Conservation (phyloP, 2,329 filamentous ascomycete species). For the Penicillium concentricum region DNA sequence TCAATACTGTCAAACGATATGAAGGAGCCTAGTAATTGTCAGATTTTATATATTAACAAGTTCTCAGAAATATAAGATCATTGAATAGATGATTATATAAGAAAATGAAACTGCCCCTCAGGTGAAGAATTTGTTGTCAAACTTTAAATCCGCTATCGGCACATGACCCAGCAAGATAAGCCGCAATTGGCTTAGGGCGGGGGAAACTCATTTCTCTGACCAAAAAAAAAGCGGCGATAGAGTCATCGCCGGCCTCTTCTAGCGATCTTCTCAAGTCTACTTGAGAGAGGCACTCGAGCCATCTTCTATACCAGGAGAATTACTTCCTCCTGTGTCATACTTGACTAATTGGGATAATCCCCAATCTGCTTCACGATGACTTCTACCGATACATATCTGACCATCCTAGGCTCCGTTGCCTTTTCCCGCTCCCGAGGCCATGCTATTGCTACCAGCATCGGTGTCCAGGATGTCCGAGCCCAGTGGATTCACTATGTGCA, state of each 20-base stretch:
- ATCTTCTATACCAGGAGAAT: conserved; percentile 20
- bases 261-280: conserved; percentile 22
- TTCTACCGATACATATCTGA: conserved; percentile 34
- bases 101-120: not conserved
- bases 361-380: conserved; percentile 31
- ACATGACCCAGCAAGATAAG: conserved; percentile 23
- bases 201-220: conserved; percentile 21
- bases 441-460: conserved; percentile 44
- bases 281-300: conserved; percentile 26
- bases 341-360: conserved; percentile 12
- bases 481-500: conserved; percentile 65
- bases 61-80: not conserved
- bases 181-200: conserved; percentile 25
- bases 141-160: conserved; percentile 15
- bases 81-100: not conserved
- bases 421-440: conserved; percentile 48
- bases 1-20: not conserved
- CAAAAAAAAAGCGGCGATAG: conserved; percentile 21
- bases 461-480: conserved; percentile 45
- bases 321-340: conserved; percentile 6
- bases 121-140: not conserved
- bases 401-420: conserved; percentile 44
- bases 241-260: conserved; percentile 25
- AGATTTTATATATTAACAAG: not conserved
- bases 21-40: not conserved